Evolutionary conservation across 805 yeast species (phyloP), one percentile per base, ranked within the genome.

Genomic region (Metschnikowia henanensis): DNA sequence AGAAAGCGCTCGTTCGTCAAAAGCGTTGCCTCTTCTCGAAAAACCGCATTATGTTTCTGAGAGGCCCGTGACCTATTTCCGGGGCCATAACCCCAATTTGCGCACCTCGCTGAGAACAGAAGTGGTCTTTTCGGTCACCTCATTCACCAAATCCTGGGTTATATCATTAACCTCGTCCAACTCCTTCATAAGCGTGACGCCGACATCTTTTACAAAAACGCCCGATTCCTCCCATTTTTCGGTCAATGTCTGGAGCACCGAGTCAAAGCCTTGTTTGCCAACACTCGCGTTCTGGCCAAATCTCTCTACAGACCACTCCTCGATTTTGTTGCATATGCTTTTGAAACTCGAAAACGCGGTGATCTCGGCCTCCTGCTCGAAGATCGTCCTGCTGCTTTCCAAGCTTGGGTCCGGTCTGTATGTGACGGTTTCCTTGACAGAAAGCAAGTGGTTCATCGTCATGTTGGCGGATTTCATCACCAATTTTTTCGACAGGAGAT

Each of bases 291-390:
- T 92, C 61, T 87, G 94, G 35, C 83, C 80, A 64, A 92, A 94
- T 61, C 97, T 73, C 58, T 87, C 87, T 5, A 88, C 84, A 0
- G 91, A 80, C 96, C 97, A 92, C 38, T 89, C 95, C 64, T 92
- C 99, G 49, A 92, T 72, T 62, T 86, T 83, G 59, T 81, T 86
- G 61, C 95, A 85, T 5, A 94, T 65, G 46, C 79, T 75, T 42
- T 73, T 66, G 65, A 89, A 76, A 3, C 84, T 71, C 7, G 89
- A 87, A 62, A 83, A 85, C 0, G 98, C 96, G 2, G 90, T 83
- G 54, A 92, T 88, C 51, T 86, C 89, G 0, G 99, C 99, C 50
- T 77, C 80, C 64, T 92, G 99, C 28, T 68, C 64, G 61, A 91
- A 91, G 9, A 69, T 51, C 0, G 98, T 91, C 41, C 75, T 68